These are phyloP conservation scores for Trichoderma harzianum DNA, from an alignment of 2,329 filamentous ascomycete species.

Conservation along the genomic window DNA sequence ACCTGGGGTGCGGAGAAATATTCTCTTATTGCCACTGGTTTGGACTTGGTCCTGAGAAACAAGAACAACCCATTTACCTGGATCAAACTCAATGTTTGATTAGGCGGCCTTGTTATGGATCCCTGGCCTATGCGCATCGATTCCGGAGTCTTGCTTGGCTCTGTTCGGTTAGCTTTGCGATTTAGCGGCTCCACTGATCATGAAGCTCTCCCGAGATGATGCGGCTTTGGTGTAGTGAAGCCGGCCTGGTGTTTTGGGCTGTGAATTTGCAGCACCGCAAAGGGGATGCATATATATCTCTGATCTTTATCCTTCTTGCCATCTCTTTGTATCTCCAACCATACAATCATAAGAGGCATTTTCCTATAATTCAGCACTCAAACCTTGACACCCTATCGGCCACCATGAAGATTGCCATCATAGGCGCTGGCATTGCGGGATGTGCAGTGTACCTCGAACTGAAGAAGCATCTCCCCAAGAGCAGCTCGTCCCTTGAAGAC, in stretches of 20 bases:
- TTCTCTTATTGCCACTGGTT: neutral
- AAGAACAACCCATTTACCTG: neutral
- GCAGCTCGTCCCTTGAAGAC: neutral
- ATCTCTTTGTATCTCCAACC: neutral
- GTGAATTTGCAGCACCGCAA: neutral
- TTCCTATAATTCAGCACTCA: neutral
- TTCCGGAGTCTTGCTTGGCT: neutral
- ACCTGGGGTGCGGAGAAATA: neutral
- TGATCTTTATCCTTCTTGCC: neutral
- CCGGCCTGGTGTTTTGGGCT: neutral
- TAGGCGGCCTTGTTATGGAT: neutral
- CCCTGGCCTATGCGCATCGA: neutral
- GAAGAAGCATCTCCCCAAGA: conserved; percentile 23
- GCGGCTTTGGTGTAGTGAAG: neutral
- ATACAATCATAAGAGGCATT: too few relatives aligned
- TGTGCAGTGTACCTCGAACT: conserved; percentile 26
- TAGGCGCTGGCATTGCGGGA: conserved; percentile 28
- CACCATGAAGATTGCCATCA: conserved; percentile 26
- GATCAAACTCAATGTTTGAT: neutral
- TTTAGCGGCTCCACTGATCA: conserved; percentile 1
- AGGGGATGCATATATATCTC: neutral
- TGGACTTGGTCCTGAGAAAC: neutral
- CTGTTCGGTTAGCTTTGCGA: conserved; percentile 14
- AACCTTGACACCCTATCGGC: neutral
- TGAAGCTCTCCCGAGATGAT: conserved; percentile 6